Evolutionary conservation across 2,329 filamentous ascomycete species (phyloP), one percentile per base, ranked within the genome.

Genomic region (Massarina eburnea): DNA sequence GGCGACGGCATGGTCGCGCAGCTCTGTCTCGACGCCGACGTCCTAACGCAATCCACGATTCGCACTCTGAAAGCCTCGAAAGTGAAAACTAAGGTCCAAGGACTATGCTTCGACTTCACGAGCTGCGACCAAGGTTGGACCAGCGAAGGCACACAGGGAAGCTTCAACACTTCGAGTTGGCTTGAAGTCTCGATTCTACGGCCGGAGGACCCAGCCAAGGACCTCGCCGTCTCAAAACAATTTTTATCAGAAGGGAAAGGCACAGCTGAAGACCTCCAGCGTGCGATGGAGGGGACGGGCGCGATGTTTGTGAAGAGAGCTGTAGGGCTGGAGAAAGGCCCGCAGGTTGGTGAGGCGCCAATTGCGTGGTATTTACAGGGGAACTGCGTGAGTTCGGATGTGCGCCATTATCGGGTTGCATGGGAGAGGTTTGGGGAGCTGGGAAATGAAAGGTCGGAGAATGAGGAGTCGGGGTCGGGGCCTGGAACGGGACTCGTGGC

Each of bases 61-160:
- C 20, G 43, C 18, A 1, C 32, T 57, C 6, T 49, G 20, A 30
- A 30, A 2, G 27, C 26, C 3, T 30, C 45, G 8, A 44, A 50
- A 7, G 8, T 4, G 62, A 62, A 43, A 4, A 20, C 46, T 10
- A 61, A 57, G 15, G 40, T 59, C 15, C 61, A 58, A 41, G 50
- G 55, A 4, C 46, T 69, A 6, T 45, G 57, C 2, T 68, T 66
- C 33, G 36, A 50, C 1, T 38, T 67, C 9, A 39, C 17, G 12
- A 64, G 60, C 35, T 41, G 37, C 5, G 66, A 70, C 39, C 66
- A 70, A 39, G 66, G 66, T 3, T 68, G 66, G 66, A 62, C 63
- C 3, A 60, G 51, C 21, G 54, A 66, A 35, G 46, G 48, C 8
- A 61, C 56, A 4, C 24, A 41, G 10, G 61, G 61, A 15, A 59